Conservation (phyloP, 2,329 filamentous ascomycete species). For the Sarocladiaceae sp. region DNA sequence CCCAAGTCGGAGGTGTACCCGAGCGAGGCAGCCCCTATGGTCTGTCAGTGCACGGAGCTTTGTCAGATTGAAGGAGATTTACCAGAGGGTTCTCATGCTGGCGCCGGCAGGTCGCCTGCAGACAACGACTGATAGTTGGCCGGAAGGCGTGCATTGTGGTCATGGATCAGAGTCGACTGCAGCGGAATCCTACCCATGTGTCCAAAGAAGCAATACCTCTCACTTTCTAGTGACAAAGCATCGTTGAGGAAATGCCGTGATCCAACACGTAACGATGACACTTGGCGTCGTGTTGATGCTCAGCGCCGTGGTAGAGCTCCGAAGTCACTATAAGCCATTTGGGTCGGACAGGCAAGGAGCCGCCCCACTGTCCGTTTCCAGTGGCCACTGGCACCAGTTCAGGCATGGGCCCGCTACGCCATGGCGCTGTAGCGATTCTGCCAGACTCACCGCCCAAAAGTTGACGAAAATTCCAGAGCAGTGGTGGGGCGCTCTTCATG, state of each 20-base stretch:
- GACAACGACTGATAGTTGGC: conserved; percentile 23
- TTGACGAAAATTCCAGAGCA: conserved; percentile 29
- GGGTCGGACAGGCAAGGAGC: too few species aligned
- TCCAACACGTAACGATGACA: too few species aligned
- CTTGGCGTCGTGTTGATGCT: too few species aligned
- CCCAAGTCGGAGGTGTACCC: conserved; percentile 48
- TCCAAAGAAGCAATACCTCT: too few species aligned
- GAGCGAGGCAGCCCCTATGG: conserved; percentile 75
- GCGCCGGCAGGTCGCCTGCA: conserved; percentile 24
- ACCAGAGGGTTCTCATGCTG: conserved; percentile 86
- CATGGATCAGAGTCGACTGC: too few species aligned
- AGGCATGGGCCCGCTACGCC: conserved; percentile 1
- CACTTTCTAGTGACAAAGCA: too few species aligned
- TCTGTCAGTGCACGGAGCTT: neutral
- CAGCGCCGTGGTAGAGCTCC: too few species aligned
- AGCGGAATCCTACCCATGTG: too few species aligned
- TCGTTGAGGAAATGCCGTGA: too few species aligned
- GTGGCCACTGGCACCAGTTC: neutral
- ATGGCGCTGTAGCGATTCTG: conserved; percentile 28
- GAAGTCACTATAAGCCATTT: too few species aligned
- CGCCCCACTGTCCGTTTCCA: neutral
- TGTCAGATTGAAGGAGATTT: conserved; percentile 18
- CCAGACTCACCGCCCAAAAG: conserved; percentile 46
- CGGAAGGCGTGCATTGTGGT: too few species aligned
- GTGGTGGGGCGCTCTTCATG: conserved; percentile 21